Conservation (phyloP, 1,284 basidiomycete genomes). For the Ceratobasidium papillatum region DNA sequence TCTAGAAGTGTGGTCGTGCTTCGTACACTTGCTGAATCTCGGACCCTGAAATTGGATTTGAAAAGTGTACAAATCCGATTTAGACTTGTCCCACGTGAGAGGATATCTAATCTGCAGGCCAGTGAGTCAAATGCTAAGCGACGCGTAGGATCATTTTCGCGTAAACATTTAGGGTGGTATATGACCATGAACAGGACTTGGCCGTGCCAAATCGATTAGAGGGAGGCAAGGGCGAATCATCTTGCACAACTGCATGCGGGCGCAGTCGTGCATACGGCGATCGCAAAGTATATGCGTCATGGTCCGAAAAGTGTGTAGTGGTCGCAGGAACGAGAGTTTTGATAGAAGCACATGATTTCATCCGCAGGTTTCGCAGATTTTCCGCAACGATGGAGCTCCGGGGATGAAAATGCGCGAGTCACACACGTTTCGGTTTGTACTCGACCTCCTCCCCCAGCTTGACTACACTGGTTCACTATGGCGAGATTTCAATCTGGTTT, state of each 20-base stretch:
- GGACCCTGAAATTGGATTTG: conserved; percentile 13
- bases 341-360: not conserved
- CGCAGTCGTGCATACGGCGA: no score
- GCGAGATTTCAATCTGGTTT: conserved; percentile 23
- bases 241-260: no score
- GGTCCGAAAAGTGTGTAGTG: not conserved
- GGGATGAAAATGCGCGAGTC: not conserved
- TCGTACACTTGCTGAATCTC: not conserved
- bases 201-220: no score
- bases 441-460: not conserved
- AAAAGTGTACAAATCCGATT: not conserved
- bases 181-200: no score
- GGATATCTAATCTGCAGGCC: not conserved
- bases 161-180: no score
- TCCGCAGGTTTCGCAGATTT: not conserved
- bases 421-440: not conserved
- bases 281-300: no score
- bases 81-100: not conserved
- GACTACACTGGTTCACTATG: not conserved
- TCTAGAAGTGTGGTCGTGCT: not conserved
- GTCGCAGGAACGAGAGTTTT: no score
- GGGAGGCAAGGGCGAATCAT: no score
- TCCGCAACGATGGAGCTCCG: not conserved
- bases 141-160: no score
- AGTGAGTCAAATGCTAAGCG: conserved; percentile 11